Evolutionary conservation across 176 grass and related monocot genomes (phyloP).

Genomic region (Aegilops sharonensis): DNA sequence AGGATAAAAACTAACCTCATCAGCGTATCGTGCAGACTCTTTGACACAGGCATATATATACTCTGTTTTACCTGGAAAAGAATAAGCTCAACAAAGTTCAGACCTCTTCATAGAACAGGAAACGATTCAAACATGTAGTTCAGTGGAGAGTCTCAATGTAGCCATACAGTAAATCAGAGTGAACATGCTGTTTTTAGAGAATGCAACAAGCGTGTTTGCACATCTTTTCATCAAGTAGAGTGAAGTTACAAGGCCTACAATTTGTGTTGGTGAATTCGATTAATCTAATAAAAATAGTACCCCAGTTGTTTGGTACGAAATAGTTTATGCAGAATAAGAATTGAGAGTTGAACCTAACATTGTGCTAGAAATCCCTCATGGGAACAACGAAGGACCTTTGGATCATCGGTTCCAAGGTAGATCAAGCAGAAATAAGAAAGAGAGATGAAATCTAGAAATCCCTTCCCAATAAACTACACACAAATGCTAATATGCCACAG

Average conservation of each 20-base stretch:
- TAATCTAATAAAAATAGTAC: not conserved
- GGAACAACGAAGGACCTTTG: not conserved
- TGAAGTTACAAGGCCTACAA: not conserved
- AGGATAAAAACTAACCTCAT: conserved; percentile 58
- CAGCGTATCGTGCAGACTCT: conserved; percentile 59
- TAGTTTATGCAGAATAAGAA: conserved; percentile 23
- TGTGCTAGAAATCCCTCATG: not conserved
- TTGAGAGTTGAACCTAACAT: conserved; percentile 1
- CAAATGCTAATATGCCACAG: not conserved
- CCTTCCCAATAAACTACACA: not conserved
- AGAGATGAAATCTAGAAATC: not conserved
- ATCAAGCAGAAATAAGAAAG: conserved; percentile 14
- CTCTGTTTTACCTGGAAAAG: conserved; percentile 86
- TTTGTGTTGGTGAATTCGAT: not conserved
- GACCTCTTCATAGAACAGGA: conserved; percentile 1
- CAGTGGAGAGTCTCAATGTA: not conserved
- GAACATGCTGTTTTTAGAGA: not conserved
- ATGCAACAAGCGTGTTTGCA: not conserved
- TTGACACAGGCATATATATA: conserved; percentile 80
- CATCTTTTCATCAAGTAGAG: not conserved
- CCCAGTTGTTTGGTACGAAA: not conserved
- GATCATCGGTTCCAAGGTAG: not conserved
- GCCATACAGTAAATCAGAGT: not conserved
- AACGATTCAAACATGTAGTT: conserved; percentile 7
- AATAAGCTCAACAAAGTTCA: not conserved